Percentiles rank a stretch among this genome's conserved stretches.
phyloP scores from a whole-genome alignment of 306 rosid genomes.

The Neltuma alba region DNA sequence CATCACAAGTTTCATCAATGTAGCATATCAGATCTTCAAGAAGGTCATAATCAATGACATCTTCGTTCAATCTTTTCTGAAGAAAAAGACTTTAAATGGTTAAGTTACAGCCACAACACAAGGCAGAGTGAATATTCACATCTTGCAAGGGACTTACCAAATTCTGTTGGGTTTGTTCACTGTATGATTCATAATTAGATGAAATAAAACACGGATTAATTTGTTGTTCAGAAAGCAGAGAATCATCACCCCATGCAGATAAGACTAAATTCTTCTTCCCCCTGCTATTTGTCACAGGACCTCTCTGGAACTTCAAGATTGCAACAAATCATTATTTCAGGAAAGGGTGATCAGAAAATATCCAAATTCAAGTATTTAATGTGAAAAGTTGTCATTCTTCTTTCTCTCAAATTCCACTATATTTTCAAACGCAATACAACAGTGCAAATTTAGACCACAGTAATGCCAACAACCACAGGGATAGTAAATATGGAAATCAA shows the following conservation, averaged over 20 bases:
- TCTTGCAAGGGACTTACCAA: constrained; percentile 54
- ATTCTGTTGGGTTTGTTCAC: constrained; percentile 80
- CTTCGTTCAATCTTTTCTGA: constrained; percentile 87
- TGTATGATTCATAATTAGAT: constrained; percentile 63
- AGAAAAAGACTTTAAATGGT: constrained; percentile 15
- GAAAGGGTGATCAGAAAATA: constrained; percentile 3
- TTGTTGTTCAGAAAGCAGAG: constrained; percentile 72
- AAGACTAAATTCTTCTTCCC: constrained; percentile 91
- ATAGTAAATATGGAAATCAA: constrained; percentile 19
- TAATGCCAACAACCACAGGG: not conserved
- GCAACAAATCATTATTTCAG: constrained; percentile 36
- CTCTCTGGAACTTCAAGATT: constrained; percentile 55
- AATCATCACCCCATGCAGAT: constrained; percentile 94
- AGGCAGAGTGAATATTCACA: constrained; percentile 27
- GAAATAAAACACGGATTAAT: constrained; percentile 67
- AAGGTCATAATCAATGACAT: constrained; percentile 92
- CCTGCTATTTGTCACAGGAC: constrained; percentile 66
- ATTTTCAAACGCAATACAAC: constrained; percentile 5
- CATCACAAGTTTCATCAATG: constrained; percentile 72
- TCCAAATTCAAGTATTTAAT: not conserved
- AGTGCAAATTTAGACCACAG: not conserved
- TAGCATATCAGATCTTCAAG: constrained; percentile 86
- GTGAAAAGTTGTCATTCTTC: not conserved
- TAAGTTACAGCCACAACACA: constrained; percentile 29
- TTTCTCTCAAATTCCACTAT: not conserved